phyloP scores from a whole-genome alignment of 129 eudicot species.

The Smallanthus sonchifolius region DNA sequence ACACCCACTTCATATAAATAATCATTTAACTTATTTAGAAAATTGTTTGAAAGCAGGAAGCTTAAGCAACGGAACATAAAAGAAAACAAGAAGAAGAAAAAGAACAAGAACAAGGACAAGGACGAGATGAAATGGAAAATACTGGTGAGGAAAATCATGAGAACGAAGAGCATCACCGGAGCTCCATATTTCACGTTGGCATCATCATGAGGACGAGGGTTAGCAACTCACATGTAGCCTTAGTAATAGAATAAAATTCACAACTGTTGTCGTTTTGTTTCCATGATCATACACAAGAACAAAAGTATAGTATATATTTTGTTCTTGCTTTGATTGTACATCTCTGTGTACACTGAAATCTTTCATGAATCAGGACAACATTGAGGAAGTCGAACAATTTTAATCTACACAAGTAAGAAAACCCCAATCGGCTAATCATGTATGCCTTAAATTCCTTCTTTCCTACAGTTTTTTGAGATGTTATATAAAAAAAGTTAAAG shows the following conservation, averaged over 20 bases:
- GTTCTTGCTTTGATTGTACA: constrained; percentile 25
- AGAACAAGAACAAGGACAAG: constrained; percentile 61
- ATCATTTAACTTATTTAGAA: neutral
- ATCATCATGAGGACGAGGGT: constrained; percentile 30
- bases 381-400: neutral
- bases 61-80: constrained; percentile 42
- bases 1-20: neutral
- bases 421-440: neutral
- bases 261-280: constrained; percentile 4
- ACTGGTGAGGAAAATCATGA: constrained; percentile 73
- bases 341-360: constrained; percentile 13
- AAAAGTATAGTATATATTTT: neutral
- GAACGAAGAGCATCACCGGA: constrained; percentile 85
- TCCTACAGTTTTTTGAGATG: too few relatives aligned
- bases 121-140: constrained; percentile 83
- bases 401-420: neutral
- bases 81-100: constrained; percentile 39
- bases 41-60: constrained; percentile 37
- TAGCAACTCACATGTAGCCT: neutral
- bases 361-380: constrained; percentile 20
- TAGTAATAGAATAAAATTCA: constrained; percentile 9
- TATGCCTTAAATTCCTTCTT: too few relatives aligned
- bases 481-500: too few relatives aligned
- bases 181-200: constrained; percentile 76
- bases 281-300: constrained; percentile 4